A percentile compares a stretch with the other conserved stretches of the same genome.
Conservation (phyloP, 2,329 filamentous ascomycete genomes). For the Trichoderma gracile region DNA sequence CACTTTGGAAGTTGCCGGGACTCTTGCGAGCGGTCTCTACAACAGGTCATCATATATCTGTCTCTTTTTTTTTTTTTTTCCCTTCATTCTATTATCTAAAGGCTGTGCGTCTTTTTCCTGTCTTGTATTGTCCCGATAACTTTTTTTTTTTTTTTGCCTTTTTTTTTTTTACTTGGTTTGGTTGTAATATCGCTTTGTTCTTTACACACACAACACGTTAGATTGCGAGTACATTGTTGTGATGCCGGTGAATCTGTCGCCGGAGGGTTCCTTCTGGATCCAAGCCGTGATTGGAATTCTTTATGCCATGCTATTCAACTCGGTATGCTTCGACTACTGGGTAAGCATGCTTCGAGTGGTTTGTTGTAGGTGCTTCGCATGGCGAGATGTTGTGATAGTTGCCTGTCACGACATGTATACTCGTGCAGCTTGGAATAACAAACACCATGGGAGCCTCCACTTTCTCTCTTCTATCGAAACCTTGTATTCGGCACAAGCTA, state of each 20-base stretch:
- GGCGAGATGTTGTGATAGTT: no score
- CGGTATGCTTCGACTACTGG: background rate
- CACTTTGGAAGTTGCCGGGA: conserved; percentile 33
- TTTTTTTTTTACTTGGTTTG: conserved; percentile 12
- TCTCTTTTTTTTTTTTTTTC: conserved; percentile 32
- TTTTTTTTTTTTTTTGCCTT: background rate
- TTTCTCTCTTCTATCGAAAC: background rate
- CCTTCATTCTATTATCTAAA: conserved; percentile 4
- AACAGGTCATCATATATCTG: conserved; percentile 50
- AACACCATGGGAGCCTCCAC: background rate
- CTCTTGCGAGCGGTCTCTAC: conserved; percentile 42
- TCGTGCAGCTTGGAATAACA: no score
- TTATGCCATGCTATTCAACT: background rate
- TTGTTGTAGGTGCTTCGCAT: no score
- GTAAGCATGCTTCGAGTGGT: background rate
- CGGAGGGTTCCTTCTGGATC: no score
- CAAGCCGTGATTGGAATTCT: no score
- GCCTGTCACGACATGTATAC: no score
- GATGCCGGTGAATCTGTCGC: background rate
- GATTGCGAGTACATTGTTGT: conserved; percentile 3
- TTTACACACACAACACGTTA: conserved; percentile 21
- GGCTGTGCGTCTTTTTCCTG: conserved; percentile 31
- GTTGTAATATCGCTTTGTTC: conserved; percentile 22
- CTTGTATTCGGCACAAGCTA: background rate
- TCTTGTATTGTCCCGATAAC: conserved; percentile 26